Evolutionary conservation across 2,329 filamentous ascomycete species (phyloP), one percentile per base, ranked within the genome.

Genomic region (Elsinoe necatrix): DNA sequence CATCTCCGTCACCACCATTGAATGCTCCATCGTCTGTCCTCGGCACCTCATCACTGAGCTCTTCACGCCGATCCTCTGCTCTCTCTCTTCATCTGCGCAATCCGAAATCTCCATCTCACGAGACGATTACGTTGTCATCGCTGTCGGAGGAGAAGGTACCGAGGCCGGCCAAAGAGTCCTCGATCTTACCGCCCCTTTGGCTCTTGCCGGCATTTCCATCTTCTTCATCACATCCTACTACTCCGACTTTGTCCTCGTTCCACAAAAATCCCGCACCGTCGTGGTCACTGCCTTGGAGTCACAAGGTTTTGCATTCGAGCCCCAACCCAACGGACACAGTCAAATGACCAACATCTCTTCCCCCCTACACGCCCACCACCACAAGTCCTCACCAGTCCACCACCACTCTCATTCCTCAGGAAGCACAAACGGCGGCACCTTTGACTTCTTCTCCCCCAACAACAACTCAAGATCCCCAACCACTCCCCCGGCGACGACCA

Each of bases 221-320:
- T 96, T 97, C 77, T 97, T 97, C 79, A 95, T 96, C 69, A 96
- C 92, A 2, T 96, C 90, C 29, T 98, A 97, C 72, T 97, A 95
- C 72, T 93, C 88, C 31, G 92, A 98, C 73, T 97, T 95, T 72
- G 95, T 98, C 64, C 80, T 97, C 34, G 89, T 96, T 0, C 91
- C 93, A 0, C 79, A 79, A 55, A 87, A 84, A 67, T 83, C 86
- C 65, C 83, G 86, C 52, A 74, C 80, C 23, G 85, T 84, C 37
- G 91, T 97, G 48, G 82, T 89, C 31, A 78, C 83, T 58, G 86
- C 89, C 0, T 77, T 97, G 4, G 78, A 92, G 59, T 81, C 84
- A 16, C 82, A 86, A 47, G 90, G 90, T 1, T 96, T 96, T 67
- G 84, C 86, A 64, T 91, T 96, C 63, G 86, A 89, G 61, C 83